Percentiles rank a stretch among this genome's conserved stretches.
Conservation (phyloP, 169 alveolate species). For the Eimeria zaria region DNA sequence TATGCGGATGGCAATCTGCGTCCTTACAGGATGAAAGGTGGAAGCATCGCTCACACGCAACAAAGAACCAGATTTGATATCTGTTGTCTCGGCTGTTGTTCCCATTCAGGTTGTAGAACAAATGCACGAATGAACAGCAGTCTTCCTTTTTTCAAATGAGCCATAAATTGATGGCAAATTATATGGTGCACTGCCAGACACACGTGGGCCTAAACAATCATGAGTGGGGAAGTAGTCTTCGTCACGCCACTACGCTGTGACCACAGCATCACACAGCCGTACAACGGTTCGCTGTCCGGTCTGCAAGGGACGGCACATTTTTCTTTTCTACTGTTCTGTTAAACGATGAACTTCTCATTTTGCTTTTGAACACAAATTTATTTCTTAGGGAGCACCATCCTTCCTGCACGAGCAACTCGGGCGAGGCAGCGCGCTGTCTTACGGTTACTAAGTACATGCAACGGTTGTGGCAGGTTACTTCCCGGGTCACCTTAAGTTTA, state of each 20-base stretch:
- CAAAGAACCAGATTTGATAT: neutral
- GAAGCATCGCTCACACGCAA: constrained; percentile 13
- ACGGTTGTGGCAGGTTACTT: neutral
- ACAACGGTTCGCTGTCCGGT: neutral
- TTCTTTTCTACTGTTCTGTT: neutral
- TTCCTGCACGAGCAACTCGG: neutral
- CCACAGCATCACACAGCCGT: neutral
- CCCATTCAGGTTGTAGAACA: neutral
- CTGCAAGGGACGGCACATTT: neutral
- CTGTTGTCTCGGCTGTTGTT: neutral
- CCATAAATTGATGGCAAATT: neutral
- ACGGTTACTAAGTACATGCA: neutral
- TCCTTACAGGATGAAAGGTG: neutral
- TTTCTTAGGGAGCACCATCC: neutral
- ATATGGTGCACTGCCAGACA: neutral
- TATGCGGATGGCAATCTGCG: constrained; percentile 2
- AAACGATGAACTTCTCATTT: neutral
- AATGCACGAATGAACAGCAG: neutral
- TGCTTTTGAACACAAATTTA: neutral
- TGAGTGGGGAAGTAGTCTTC: neutral
- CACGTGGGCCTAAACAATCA: neutral
- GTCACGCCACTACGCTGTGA: neutral
- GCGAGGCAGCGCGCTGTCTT: neutral
- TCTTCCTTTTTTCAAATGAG: neutral
- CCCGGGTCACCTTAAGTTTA: neutral